Base-by-base conservation (phyloP, 75 land plant species). In the Chamaecyparis obtusa region DNA sequence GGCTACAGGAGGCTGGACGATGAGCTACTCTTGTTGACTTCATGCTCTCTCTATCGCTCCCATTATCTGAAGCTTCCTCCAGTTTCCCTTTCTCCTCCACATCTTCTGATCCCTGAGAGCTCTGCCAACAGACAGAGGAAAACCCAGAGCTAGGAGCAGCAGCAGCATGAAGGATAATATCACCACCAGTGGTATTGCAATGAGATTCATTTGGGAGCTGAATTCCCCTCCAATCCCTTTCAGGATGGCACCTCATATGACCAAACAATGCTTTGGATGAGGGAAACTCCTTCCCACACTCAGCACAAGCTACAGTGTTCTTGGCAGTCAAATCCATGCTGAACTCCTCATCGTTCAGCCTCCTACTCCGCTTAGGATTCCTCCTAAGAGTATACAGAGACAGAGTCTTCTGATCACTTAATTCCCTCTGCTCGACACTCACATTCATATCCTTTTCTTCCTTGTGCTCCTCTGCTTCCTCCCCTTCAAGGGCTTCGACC, bases 191-290 rank as follows among this genome's bases (percentile, higher is more conserved):
- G 41, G 13, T 17, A 30, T 19, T 21, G 16, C 8, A 54, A 33
- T 84, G 36, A 84, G 9, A 33, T 36, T 84, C 83, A 81, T 44
- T 44, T 27, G 93, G 95, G 7, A 91, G 93, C 67, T 91, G 92
- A 81, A 93, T 93, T 46, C 95, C 95, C 33, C 95, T 71, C 93
- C 95, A 94, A 15, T 91, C 83, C n/a, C 95, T 83, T 87, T 94
- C 93, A 13, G 96, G 96, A 54, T 94, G 96, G 92, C 96, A 94
- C 86, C 94, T 89, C 96, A 94, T 92, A 90, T 94, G 96, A 24
- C 96, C 96, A 83, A 88, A 92, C 83, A 94, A 78, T 1, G 95
- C 90, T 60, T 92, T 94, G 89, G 84, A 87, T 0, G 96, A 92
- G 37, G 88, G 84, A 76, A 94, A 94, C 55, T 86, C 87, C 86